Base-by-base conservation (phyloP, 2,329 filamentous ascomycete species). In the Aspergillus alliaceus region DNA sequence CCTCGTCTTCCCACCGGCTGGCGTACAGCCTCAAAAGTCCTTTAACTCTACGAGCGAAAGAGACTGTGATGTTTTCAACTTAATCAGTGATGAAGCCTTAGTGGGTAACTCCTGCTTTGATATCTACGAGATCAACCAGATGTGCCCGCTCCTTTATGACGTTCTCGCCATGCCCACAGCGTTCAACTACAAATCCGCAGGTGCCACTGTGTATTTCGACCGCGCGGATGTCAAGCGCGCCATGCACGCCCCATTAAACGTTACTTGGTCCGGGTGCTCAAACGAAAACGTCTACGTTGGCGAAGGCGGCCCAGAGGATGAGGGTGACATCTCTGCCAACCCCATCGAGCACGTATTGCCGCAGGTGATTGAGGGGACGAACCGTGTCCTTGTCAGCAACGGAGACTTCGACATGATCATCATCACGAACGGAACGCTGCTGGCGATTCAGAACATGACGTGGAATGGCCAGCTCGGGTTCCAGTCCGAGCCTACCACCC, bases 391-490 rank as follows among this genome's bases (percentile, higher is more conserved):
- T 63, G 86, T 95, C 66, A 87, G 81, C 2, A 89, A 93, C 67
- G 90, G 89, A 11, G 77, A 83, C 49, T 80, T 88, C 11, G 90
- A 92, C 74, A 89, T 82, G 68, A 81, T 90, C 58, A 80, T 91
- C 9, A 77, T 88, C 24, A 78, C 81, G 66, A 89, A 90, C 69
- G 90, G 89, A 15, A 89, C 89, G 0, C 78, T 93, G 1, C 77
- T 91, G 6, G 82, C 83, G 1, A 86, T 93, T 57, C 90, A 93
- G 69, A 92, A 92, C 76, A 90, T 93, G 86, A 92, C 89, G 0
- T 93, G 86, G 86, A 84, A 85, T 56, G 90, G 89, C 4, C 71
- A 80, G 42, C 84, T 89, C 51, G 90, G 90, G 0, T 93, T 93
- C 78, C 83, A 86, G 61, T 69, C 72, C 1, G 72, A 75, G 0